A percentile compares a stretch with the other conserved stretches of the same genome.
phyloP scores from a whole-genome alignment of 2,329 filamentous ascomycete genomes.

The Clonostachys solani region DNA sequence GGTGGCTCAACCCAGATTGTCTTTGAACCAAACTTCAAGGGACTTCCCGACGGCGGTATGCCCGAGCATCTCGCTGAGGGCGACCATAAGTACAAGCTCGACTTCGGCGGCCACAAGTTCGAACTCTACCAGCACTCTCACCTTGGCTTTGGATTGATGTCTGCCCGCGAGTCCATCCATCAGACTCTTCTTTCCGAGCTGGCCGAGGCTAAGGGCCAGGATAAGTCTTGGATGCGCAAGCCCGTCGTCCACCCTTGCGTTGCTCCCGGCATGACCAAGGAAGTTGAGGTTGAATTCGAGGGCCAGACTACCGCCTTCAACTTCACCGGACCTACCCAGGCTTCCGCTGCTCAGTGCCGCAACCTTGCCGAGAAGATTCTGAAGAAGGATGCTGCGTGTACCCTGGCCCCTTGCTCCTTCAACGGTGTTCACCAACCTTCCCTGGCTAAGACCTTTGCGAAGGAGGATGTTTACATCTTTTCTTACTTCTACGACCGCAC shows the following conservation, averaged over 20 bases:
- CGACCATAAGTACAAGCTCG: conserved; percentile 91
- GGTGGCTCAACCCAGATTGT: conserved; percentile 98
- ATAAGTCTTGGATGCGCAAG: conserved; percentile 63
- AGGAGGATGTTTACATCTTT: conserved; percentile 92
- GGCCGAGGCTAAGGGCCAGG: conserved; percentile 52
- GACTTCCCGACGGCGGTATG: conserved; percentile 68
- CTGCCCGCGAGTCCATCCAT: conserved; percentile 85
- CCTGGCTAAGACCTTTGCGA: conserved; percentile 84
- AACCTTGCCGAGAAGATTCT: conserved; percentile 86
- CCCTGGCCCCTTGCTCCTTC: conserved; percentile 91
- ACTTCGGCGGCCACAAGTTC: conserved; percentile 87
- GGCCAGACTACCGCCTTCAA: conserved; percentile 65
- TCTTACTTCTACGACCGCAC: conserved; percentile 98
- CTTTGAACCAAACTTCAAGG: conserved; percentile 91
- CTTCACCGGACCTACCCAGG: conserved; percentile 78
- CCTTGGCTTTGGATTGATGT: conserved; percentile 94
- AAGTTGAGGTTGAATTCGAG: conserved; percentile 68
- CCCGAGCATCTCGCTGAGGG: conserved; percentile 81
- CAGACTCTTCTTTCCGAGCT: conserved; percentile 68
- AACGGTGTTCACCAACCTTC: conserved; percentile 94
- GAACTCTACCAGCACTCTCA: conserved; percentile 97
- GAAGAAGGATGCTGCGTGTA: conserved; percentile 79
- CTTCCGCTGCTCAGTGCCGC: conserved; percentile 82
- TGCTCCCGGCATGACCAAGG: conserved; percentile 70
- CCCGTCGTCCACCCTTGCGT: conserved; percentile 84